Conservation (phyloP, 331 rosid species). For the Dryas integrifolia region DNA sequence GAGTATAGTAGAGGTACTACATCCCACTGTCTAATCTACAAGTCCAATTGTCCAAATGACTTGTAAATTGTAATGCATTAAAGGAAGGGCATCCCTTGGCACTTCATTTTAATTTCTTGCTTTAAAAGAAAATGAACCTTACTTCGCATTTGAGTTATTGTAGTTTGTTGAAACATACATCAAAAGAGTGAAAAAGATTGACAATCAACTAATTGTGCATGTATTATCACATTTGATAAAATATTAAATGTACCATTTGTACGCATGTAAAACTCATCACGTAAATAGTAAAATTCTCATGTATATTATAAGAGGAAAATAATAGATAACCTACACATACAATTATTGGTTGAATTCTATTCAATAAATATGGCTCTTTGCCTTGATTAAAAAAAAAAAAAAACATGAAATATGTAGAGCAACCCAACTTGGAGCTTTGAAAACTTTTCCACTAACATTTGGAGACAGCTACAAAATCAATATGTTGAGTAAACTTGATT, state of each 20-base stretch:
- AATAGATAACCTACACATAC: not conserved
- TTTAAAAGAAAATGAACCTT: too few relatives aligned
- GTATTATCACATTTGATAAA: too few relatives aligned
- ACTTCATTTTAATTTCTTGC: too few relatives aligned
- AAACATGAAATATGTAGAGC: not conserved
- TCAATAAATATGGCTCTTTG: too few relatives aligned
- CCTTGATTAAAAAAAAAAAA: too few relatives aligned
- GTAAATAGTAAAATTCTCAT: not conserved
- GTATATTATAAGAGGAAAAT: not conserved
- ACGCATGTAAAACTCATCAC: too few relatives aligned
- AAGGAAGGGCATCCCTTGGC: too few relatives aligned
- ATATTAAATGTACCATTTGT: not conserved
- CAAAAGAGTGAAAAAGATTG: not conserved
- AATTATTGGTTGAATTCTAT: not conserved
- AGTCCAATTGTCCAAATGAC: too few relatives aligned
- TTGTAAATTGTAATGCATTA: too few relatives aligned
- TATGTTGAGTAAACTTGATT: not conserved
- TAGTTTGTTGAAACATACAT: not conserved
- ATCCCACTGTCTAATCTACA: too few relatives aligned
- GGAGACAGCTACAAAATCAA: not conserved
- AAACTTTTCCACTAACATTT: not conserved
- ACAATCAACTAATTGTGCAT: not conserved
- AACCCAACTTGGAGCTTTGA: not conserved
- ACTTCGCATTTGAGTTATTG: not conserved
- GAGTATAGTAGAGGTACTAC: too few relatives aligned